Conservation (phyloP, 192 early-diverging fungal genomes). For the Coemansia nantahalensis region DNA sequence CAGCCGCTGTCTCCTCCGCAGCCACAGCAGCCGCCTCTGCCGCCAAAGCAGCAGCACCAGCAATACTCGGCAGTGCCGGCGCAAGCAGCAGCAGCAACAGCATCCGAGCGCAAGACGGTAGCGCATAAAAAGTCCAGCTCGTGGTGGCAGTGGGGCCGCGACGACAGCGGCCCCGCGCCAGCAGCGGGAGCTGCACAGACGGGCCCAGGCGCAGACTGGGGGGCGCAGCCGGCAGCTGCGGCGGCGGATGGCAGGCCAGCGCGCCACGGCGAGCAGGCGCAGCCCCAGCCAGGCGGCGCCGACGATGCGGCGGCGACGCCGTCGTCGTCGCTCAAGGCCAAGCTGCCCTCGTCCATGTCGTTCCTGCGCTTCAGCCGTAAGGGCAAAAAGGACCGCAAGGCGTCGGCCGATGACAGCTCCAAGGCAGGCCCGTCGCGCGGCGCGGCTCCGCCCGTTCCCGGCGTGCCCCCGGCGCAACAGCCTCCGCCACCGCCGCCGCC, state of each 20-base stretch:
- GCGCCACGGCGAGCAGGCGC: background rate
- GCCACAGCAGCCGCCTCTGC: background rate
- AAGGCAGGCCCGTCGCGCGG: no score
- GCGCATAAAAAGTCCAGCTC: constrained; percentile 49
- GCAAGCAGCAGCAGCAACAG: background rate
- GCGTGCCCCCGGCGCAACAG: no score
- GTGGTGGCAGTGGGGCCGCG: constrained; percentile 50
- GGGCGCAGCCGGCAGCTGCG: background rate
- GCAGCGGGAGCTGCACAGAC: background rate
- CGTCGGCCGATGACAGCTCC: background rate
- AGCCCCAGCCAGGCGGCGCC: background rate
- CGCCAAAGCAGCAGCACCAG: background rate
- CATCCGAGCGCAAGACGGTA: constrained; percentile 20
- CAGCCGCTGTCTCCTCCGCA: background rate
- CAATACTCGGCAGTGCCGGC: background rate
- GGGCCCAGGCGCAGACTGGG: background rate
- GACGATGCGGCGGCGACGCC: background rate
- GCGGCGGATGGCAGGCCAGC: background rate
- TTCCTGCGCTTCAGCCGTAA: constrained; percentile 43
- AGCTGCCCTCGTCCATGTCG: constrained; percentile 48
- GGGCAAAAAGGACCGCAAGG: constrained; percentile 43
- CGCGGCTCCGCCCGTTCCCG: no score
- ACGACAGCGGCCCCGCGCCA: constrained; percentile 4
- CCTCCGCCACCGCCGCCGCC: constrained; percentile 5
- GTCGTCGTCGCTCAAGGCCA: constrained; percentile 22